Base-by-base conservation (phyloP, 768 basidiomycete species). In the Termitomyces sp. region DNA sequence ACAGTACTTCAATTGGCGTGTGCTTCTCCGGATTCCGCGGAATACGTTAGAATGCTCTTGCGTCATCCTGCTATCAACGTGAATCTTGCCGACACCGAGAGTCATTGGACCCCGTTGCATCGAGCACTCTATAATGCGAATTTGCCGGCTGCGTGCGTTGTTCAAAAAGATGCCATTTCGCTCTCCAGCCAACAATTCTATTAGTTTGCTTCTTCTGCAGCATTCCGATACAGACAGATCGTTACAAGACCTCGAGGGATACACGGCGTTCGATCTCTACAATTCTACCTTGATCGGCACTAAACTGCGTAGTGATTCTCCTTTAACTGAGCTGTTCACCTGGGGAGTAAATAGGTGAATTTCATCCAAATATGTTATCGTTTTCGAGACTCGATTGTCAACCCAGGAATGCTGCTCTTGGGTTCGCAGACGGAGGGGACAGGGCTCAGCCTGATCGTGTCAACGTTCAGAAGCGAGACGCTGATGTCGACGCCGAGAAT, bases 181-280 rank as follows among this genome's bases (percentile, higher is more conserved):
- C 31, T 11, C 32, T 32, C 31, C 34, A 57, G 32, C 37, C 51
- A 38, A 36, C 12, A 5, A 32, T 55, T 4, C 50, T 0, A 25
- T 54, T 56, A 94, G 91, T 3, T 74, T 92, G 50, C 78, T 95
- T 40, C 81, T 98, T 7, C 75, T 97, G 56, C 85, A 88, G 67
- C 84, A 86, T 43, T 68, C 81, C 25, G 94, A 96, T 67, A 85
- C 85, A 29, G 92, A 97, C 70, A 73, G 78, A 0, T 75, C 81
- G 5, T 65, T 91, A 60, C 94, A 93, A 70, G 96, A 98, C 69
- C 68, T 78, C 34, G 96, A 98, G 66, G 96, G 92, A 0, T 90
- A 96, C 72, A 94, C 93, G 0, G 87, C 94, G 0, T 94, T 94
- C 63, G 96, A 98, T 69, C 74, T 98, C 38, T 97, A 94, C 75